A percentile compares a stretch with the other conserved stretches of the same genome.
phyloP scores from a whole-genome alignment of 176 grass and related monocot genomes.

The Dactylis glomerata region DNA sequence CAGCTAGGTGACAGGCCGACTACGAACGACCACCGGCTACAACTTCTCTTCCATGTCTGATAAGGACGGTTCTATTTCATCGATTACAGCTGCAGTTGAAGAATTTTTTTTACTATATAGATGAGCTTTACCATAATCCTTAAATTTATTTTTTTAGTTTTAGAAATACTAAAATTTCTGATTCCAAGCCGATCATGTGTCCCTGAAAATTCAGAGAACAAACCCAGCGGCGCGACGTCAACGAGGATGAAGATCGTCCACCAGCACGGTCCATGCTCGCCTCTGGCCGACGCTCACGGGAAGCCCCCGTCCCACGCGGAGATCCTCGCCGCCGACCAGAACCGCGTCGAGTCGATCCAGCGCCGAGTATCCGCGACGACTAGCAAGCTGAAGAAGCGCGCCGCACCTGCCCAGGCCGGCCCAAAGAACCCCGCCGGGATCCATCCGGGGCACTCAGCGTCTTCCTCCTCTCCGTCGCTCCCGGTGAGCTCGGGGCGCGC shows the following conservation, averaged over 20 bases:
- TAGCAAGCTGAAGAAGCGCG: not conserved
- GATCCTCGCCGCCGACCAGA: slow-evolving; percentile 67
- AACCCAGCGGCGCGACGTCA: not conserved
- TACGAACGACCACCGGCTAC: not conserved
- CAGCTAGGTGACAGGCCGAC: slow-evolving; percentile 8
- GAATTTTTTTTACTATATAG: not conserved
- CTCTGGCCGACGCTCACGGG: slow-evolving; percentile 13
- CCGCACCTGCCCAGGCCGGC: not conserved
- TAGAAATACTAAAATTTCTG: not conserved
- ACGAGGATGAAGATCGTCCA: slow-evolving; percentile 49
- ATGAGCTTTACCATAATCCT: not conserved
- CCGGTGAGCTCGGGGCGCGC: slow-evolving; percentile 28
- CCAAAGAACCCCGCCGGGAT: not conserved
- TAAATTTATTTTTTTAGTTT: too few relatives aligned
- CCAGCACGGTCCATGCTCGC: slow-evolving; percentile 72
- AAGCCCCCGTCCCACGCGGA: slow-evolving; percentile 33
- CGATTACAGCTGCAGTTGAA: not conserved
- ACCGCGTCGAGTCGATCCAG: slow-evolving; percentile 55
- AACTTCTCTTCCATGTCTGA: not conserved
- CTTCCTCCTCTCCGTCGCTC: slow-evolving; percentile 28
- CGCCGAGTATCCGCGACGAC: slow-evolving; percentile 19
- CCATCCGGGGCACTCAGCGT: not conserved
- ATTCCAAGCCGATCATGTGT: not conserved
- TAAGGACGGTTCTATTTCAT: not conserved
- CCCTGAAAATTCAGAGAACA: slow-evolving; percentile 32